A percentile compares a stretch with the other conserved stretches of the same genome.
phyloP scores from a whole-genome alignment of 2,329 filamentous ascomycete species.

The Talaromyces sp. region DNA sequence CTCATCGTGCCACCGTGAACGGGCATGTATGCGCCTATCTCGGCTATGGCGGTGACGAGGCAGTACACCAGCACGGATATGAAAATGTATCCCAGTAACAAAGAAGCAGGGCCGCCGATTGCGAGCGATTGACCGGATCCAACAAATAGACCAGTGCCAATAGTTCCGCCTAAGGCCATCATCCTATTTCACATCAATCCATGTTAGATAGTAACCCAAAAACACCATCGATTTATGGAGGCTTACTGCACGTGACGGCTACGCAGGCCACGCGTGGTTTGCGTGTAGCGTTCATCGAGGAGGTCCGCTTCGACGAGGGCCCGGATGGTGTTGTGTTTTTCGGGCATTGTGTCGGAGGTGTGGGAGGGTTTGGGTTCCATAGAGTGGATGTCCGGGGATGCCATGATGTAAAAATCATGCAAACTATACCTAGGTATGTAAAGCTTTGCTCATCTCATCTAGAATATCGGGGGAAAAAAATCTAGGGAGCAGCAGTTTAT shows the following conservation, averaged over 20 bases:
- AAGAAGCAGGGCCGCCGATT: constrained; percentile 51
- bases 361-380: not conserved
- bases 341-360: not conserved
- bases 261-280: constrained; percentile 41
- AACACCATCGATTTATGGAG: too few species aligned
- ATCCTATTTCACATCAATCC: too few species aligned
- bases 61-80: constrained; percentile 47
- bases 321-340: constrained; percentile 26
- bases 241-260: constrained; percentile 44
- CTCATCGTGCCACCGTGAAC: constrained; percentile 45
- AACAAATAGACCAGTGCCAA: constrained; percentile 56
- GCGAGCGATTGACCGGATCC: constrained; percentile 53
- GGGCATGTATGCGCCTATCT: constrained; percentile 43
- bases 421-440: too few species aligned
- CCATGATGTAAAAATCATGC: not conserved
- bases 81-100: constrained; percentile 52
- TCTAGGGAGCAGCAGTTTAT: too few species aligned
- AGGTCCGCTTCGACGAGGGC: constrained; percentile 39
- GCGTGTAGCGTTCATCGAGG: constrained; percentile 39
- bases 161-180: constrained; percentile 58
- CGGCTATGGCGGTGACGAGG: constrained; percentile 47
- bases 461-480: too few species aligned
- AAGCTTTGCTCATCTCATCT: too few species aligned
- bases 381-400: not conserved
- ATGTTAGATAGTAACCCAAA: too few species aligned